Base-by-base conservation (phyloP, 169 alveolate genomes). In the Cytauxzoon felis region DNA sequence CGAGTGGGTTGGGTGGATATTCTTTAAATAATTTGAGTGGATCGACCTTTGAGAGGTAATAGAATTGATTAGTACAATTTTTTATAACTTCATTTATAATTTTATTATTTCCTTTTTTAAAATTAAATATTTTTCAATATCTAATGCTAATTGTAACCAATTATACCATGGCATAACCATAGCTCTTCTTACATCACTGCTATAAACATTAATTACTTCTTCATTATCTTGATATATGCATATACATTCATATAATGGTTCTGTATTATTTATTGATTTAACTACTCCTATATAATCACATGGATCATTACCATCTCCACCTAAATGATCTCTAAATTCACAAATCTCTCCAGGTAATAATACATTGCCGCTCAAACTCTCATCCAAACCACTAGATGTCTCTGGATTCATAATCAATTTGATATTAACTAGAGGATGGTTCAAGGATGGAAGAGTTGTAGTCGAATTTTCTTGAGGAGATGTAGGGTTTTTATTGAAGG, bases 271-370 rank as follows among this genome's bases (percentile, higher is more conserved):
- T 16, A 73, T 49, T 21, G 32, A 56, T 51, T 48, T 62, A 48
- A 64, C 47, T 1, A 63, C 70, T 26, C 69, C 84, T 6, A 73
- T 56, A 38, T 63, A 73, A 51, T 73, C 84, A 7, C 75, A 63
- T 0, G 84, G 84, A 41, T 73, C 84, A 23, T 38, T 73, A 24
- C 80, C 61, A 26, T 60, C 65, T 30, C 49, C 16, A 27, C 65
- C 84, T 51, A 62, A 49, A 11, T 78, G 84, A 65, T 73, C 84
- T 54, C 84, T 73, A 66, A 64, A 73, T 41, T 73, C 84, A 50
- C 84, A 73, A n/a, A 73, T 11, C 26, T 73, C 84, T 2, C 84
- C 84, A 18, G 72, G 65, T 26, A 47, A 43, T 36, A 73, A 24
- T 11, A 73, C 34, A 47, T 73, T 73, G 21, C 84, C 84, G 24